Base-by-base conservation (phyloP, 495 filamentous ascomycete genomes). In the Podospora anserina region DNA sequence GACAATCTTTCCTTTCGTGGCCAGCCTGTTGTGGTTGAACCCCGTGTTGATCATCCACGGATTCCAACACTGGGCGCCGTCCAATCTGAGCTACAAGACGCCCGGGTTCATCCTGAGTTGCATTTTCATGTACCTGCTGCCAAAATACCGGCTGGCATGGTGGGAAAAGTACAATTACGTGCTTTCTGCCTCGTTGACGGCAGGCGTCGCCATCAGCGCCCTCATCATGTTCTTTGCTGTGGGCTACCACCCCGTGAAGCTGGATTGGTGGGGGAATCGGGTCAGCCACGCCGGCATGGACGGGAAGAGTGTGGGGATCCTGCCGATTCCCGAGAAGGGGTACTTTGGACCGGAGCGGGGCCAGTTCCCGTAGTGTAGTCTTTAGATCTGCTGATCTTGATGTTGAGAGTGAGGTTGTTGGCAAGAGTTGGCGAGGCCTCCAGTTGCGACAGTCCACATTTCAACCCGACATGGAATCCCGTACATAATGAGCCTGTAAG, bases 201-300 rank as follows among this genome's bases (percentile, higher is more conserved):
- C 85, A 13, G 88, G 88, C 9, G 80, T 90, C 6, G 85, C 82
- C 2, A 74, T 90, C 18, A 81, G 77, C 64, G 88, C 86, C 0
- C 83, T 91, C 59, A 64, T 90, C 34, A 88, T 90, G 68, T 89
- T 91, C 80, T 81, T 90, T 65, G 79, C 87, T 1, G 76, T 91
- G 6, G 79, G 81, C 20, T 86, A 85, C 56, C 74, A 81, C 23
- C 82, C 82, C 0, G 63, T 75, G n/a, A 81, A 83, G 69, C 80
- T 88, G 7, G 66, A 69, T 0, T 91, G 89, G 89, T 90, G 88
- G 88, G 88, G 89, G 1, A 87, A 85, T 23, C 79, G 66, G 0
- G 83, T 86, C 19, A 75, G 72, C 59, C 66, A 55, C 13, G 72
- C 76, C 5, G 77, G 78, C 2, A 56, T 78, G 18, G 78, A 78